A percentile compares a stretch with the other conserved stretches of the same genome.
Evolutionary conservation across 179 eudicot species (phyloP).

Genomic region (Carnegiea gigantea): DNA sequence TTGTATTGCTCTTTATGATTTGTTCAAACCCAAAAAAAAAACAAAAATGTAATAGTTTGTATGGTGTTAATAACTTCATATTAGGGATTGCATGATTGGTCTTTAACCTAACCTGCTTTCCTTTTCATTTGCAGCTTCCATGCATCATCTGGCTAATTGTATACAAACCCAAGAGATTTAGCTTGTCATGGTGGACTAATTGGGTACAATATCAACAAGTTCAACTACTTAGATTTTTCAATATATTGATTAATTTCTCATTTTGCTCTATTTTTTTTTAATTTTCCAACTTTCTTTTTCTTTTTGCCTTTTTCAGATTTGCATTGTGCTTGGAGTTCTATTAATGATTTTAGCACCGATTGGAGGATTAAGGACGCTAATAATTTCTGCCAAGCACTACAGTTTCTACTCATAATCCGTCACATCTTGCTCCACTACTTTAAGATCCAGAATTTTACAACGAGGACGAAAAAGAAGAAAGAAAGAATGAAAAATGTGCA

Average conservation of each 20-base stretch:
- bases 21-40: too few relatives aligned
- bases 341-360: constrained; percentile 44
- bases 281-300: neutral
- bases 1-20: too few relatives aligned
- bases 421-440: neutral
- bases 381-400: constrained; percentile 35
- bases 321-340: constrained; percentile 30
- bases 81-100: too few relatives aligned
- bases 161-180: constrained; percentile 47
- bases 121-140: constrained; percentile 41
- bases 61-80: too few relatives aligned
- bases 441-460: neutral
- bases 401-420: constrained; percentile 29
- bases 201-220: constrained; percentile 35
- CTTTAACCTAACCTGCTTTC: neutral
- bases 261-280: neutral
- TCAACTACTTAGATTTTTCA: neutral
- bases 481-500: neutral
- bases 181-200: constrained; percentile 48
- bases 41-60: too few relatives aligned
- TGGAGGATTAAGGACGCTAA: constrained; percentile 37
- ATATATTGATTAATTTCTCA: neutral
- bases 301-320: constrained; percentile 17
- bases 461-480: neutral
- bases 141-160: constrained; percentile 54